Conservation (phyloP, 768 basidiomycete genomes). For the Tylopilus plumbeoviolaceoides region DNA sequence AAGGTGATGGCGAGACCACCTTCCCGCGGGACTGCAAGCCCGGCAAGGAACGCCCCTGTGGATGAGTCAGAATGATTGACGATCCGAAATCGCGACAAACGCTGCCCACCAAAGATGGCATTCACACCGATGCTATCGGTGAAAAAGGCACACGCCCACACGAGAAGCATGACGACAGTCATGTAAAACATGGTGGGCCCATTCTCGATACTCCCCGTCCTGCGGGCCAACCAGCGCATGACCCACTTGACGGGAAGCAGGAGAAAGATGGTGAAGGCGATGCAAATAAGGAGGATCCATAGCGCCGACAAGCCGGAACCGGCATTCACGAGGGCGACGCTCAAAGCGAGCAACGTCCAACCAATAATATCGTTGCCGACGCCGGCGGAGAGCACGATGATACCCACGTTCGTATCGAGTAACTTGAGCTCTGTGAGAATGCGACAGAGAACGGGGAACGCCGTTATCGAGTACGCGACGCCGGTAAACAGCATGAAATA, state of each 20-base stretch:
- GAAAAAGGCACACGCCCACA: constrained; percentile 88
- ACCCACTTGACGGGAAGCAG: constrained; percentile 59
- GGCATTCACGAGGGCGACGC: constrained; percentile 89
- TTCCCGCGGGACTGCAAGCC: constrained; percentile 80
- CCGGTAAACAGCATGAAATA: constrained; percentile 95
- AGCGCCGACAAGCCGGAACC: constrained; percentile 78
- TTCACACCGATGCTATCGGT: constrained; percentile 92
- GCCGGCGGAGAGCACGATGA: constrained; percentile 89
- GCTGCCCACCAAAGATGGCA: constrained; percentile 71
- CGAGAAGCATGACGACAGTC: constrained; percentile 73
- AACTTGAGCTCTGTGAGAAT: constrained; percentile 90
- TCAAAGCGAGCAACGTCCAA: constrained; percentile 86
- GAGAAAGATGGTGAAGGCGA: constrained; percentile 79
- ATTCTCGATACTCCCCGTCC: constrained; percentile 75
- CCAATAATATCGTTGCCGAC: constrained; percentile 86
- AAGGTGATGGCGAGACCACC: constrained; percentile 81
- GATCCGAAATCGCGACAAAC: background rate
- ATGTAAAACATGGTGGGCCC: constrained; percentile 89
- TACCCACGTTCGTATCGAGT: constrained; percentile 86
- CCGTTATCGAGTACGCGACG: constrained; percentile 86
- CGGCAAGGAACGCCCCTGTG: constrained; percentile 75
- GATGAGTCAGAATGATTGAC: background rate
- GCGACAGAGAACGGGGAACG: constrained; percentile 81
- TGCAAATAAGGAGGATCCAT: constrained; percentile 74
- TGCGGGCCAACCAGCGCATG: constrained; percentile 68